A percentile compares a stretch with the other conserved stretches of the same genome.
phyloP scores from a whole-genome alignment of 805 yeast genomes.

The Metschnikowia shivogae region DNA sequence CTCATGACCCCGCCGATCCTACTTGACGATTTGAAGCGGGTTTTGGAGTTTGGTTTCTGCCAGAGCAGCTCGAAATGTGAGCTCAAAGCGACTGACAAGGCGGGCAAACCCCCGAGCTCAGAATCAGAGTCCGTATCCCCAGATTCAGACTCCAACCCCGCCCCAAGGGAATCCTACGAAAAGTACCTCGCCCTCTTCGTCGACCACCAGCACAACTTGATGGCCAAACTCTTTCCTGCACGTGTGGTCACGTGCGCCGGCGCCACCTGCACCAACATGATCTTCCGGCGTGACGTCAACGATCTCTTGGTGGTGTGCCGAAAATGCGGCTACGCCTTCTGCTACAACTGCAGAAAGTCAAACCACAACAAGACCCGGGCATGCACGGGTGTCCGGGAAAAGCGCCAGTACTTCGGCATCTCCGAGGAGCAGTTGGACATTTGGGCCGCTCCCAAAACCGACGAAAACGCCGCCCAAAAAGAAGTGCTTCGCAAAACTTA shows the following conservation, averaged over 20 bases:
- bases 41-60: slow-evolving; percentile 17
- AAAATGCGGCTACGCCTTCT: slow-evolving; percentile 50
- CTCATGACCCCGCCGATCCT: slow-evolving; percentile 43
- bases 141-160: too few species aligned
- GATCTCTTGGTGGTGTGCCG: slow-evolving; percentile 48
- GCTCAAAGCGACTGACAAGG: too few species aligned
- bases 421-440: slow-evolving; percentile 31
- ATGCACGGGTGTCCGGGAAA: slow-evolving; percentile 32
- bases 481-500: slow-evolving; percentile 33
- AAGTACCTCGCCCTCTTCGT: slow-evolving; percentile 35
- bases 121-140: too few species aligned
- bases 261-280: slow-evolving; percentile 38
- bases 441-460: slow-evolving; percentile 33
- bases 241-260: slow-evolving; percentile 52
- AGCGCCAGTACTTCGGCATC: slow-evolving; percentile 25
- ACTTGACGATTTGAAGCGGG: slow-evolving; percentile 26
- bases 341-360: slow-evolving; percentile 52
- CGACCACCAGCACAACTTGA: slow-evolving; percentile 39
- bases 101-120: too few species aligned
- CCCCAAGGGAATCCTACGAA: not conserved
- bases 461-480: slow-evolving; percentile 12
- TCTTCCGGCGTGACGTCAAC: slow-evolving; percentile 44
- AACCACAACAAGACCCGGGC: slow-evolving; percentile 55
- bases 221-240: slow-evolving; percentile 43
- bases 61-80: too few species aligned